Base-by-base conservation (phyloP, 345 rosid genomes). In the Lepidium sativum region DNA sequence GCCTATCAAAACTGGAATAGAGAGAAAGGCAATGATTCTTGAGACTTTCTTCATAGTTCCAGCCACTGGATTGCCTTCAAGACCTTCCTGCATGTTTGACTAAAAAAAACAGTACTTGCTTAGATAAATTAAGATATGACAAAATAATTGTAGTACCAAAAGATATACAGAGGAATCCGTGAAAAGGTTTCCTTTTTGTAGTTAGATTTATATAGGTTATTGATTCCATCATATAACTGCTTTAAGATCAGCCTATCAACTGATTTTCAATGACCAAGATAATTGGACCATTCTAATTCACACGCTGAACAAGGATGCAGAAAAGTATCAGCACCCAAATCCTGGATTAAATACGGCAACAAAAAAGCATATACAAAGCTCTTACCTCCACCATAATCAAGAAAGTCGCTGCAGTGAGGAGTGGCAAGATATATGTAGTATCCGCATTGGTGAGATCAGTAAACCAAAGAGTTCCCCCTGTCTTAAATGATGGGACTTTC, bases 401-500 rank as follows among this genome's bases (percentile, higher is more conserved):
- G 71, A 80, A 84, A 39, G 83, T 82, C 54, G 73, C 48, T 25
- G 84, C 74, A 1, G 89, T 84, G 74, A 84, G 72, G 38, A 82
- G 44, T 43, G 92, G 92, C 42, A 84, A 67, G 75, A 84, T 54
- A 73, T 72, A 84, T 21, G 81, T 74, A 69, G 65, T 69, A 80
- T 86, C 89, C 17, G 84, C 78, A 40, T 83, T 82, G 18, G 84
- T 67, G 57, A 86, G 86, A 73, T 86, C 87, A 77, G 69, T 55
- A 59, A 84, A 86, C 89, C 84, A 84, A 49, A 68, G 82, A 68
- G 82, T 76, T 76, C 92, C 89, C 51, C 94, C 86, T 35, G 54
- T 83, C 73, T 81, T 78, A 70, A 87, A 87, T 41, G 95, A 84
- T 11, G 84, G 85, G 67, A 83, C 82, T 67, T 87, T 87, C 77